Evolutionary conservation across 371 early-diverging fungal species (phyloP).

Genomic region (Apophysomyces trapeziformis): DNA sequence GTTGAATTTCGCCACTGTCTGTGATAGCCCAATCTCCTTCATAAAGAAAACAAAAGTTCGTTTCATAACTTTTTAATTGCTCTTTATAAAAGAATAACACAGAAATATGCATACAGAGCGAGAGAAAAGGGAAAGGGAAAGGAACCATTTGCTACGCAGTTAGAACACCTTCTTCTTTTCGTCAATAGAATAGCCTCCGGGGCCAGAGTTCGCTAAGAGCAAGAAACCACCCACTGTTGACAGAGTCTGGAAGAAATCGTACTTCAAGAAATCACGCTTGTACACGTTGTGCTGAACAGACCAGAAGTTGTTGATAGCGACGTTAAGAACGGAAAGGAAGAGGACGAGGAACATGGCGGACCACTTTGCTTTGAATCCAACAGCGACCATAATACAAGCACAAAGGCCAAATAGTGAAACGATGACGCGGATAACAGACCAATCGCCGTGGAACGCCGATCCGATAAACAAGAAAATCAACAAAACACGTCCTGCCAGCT

Average conservation of each 20-base stretch:
- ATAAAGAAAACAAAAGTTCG: no score
- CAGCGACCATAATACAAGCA: constrained; percentile 89
- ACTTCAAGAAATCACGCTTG: constrained; percentile 88
- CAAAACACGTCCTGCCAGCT: constrained; percentile 87
- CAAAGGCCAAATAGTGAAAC: constrained; percentile 72
- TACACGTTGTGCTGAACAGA: constrained; percentile 71
- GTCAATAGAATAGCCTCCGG: constrained; percentile 88
- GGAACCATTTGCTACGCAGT: constrained; percentile 5
- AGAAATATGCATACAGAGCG: background rate
- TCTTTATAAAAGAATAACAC: background rate
- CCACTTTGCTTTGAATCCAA: constrained; percentile 95
- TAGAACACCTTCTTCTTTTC: constrained; percentile 94
- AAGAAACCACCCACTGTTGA: constrained; percentile 94
- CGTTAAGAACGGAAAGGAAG: constrained; percentile 83
- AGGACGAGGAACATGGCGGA: constrained; percentile 88
- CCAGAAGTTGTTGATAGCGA: constrained; percentile 96
- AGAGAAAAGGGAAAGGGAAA: background rate
- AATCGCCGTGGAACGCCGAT: constrained; percentile 81
- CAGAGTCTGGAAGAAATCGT: constrained; percentile 96
- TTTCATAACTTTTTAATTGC: no score
- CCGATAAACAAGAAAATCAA: constrained; percentile 88
- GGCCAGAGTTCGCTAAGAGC: constrained; percentile 85
- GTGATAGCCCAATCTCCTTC: no score
- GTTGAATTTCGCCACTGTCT: no score
- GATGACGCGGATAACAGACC: constrained; percentile 66